Evolutionary conservation across 495 filamentous ascomycete genomes (phyloP).

Genomic region (Glarea lozoyensis): DNA sequence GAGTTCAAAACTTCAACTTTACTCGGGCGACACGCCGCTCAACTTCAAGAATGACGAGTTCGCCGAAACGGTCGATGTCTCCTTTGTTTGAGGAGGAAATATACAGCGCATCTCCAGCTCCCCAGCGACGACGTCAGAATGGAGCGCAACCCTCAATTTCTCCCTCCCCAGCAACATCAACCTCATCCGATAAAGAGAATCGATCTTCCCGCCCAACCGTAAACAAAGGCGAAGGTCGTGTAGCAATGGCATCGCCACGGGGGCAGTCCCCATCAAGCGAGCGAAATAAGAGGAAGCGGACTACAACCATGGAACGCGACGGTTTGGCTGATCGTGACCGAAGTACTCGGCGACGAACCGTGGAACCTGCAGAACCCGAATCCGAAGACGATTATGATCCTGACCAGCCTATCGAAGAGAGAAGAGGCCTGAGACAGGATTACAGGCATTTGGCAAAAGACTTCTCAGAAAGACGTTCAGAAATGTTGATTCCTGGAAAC

Average conservation of each 20-base stretch:
- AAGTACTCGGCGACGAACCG: constrained; percentile 24
- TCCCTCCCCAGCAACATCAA: constrained; percentile 31
- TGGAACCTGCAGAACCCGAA: constrained; percentile 12
- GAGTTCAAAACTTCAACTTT: too few relatives aligned
- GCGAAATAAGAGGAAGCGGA: constrained; percentile 9
- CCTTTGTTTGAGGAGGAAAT: constrained; percentile 16
- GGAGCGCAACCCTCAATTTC: constrained; percentile 20
- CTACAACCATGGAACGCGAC: constrained; percentile 2
- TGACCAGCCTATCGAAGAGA: constrained; percentile 73
- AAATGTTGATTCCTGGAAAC: constrained; percentile 53
- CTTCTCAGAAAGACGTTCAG: constrained; percentile 61
- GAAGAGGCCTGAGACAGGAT: constrained; percentile 57
- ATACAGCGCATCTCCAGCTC: constrained; percentile 16
- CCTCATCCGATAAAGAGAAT: constrained; percentile 52
- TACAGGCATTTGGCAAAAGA: constrained; percentile 59
- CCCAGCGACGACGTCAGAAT: background rate
- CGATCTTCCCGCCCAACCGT: constrained; percentile 7
- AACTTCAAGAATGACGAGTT: constrained; percentile 4
- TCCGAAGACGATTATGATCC: constrained; percentile 58
- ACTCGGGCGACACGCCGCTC: too few relatives aligned
- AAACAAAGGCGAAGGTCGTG: constrained; percentile 16
- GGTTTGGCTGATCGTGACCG: constrained; percentile 21
- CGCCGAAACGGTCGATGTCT: constrained; percentile 13
- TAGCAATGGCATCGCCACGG: constrained; percentile 20
- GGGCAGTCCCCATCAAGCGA: constrained; percentile 5